Evolutionary conservation across 2,329 filamentous ascomycete species (phyloP).

Genomic region (Stagonosporopsis rhizophila): DNA sequence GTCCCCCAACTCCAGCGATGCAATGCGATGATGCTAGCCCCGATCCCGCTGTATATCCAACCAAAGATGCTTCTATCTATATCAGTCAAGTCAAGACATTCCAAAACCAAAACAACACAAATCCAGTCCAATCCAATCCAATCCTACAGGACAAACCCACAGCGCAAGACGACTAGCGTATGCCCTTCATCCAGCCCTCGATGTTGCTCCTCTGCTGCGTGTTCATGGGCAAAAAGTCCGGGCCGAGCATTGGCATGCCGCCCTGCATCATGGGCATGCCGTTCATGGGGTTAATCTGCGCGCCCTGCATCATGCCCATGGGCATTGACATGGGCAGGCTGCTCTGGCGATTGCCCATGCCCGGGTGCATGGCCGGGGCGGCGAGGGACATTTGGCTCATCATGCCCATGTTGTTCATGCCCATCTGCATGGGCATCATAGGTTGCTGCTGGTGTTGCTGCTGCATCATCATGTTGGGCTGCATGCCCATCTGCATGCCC

Average conservation of each 20-base stretch:
- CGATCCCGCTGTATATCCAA: no score
- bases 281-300: conserved; percentile 8
- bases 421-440: conserved; percentile 20
- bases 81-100: no score
- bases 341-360: neutral
- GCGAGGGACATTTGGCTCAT: neutral
- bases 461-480: neutral
- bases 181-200: conserved; percentile 18
- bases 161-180: neutral
- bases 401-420: conserved; percentile 19
- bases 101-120: no score
- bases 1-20: neutral
- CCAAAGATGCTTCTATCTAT: no score
- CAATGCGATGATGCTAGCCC: no score
- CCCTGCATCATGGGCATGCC: conserved; percentile 6
- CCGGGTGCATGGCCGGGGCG: neutral
- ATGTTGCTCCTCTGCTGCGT: conserved; percentile 17
- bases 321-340: conserved; percentile 10
- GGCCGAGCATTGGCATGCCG: neutral
- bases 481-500: conserved; percentile 3
- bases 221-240: conserved; percentile 6
- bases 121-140: no score
- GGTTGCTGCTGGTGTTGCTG: neutral
- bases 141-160: no score
- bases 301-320: conserved; percentile 7